Conservation (phyloP, 2,329 filamentous ascomycete genomes). For the Penicillium sp. region DNA sequence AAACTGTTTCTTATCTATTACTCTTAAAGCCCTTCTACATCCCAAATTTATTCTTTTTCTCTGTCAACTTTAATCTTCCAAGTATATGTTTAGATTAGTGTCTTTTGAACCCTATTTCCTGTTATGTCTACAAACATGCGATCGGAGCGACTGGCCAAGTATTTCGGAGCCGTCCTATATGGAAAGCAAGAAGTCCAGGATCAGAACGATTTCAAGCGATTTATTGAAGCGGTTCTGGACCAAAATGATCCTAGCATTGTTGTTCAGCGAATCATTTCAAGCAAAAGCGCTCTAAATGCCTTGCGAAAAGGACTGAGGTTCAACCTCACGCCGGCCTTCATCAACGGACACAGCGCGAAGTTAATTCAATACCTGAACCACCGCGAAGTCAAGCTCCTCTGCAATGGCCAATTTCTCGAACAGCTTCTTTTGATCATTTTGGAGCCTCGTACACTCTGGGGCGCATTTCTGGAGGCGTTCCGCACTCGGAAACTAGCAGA, state of each 20-base stretch:
- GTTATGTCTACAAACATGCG: constrained; percentile 20
- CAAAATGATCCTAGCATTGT: constrained; percentile 45
- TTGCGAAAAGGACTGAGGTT: constrained; percentile 48
- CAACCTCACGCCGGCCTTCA: constrained; percentile 44
- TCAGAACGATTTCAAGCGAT: constrained; percentile 44
- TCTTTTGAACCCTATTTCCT: background rate
- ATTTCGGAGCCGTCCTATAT: constrained; percentile 43
- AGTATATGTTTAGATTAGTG: background rate
- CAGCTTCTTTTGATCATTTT: constrained; percentile 50
- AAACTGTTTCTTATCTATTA: background rate
- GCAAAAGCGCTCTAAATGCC: constrained; percentile 33
- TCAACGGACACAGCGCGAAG: constrained; percentile 42
- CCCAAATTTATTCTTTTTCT: background rate
- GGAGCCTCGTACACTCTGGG: constrained; percentile 58
- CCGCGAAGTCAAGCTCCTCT: constrained; percentile 50
- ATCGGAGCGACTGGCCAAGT: constrained; percentile 35
- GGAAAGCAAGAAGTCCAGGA: constrained; percentile 43
- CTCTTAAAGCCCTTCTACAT: background rate
- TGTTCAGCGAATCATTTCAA: constrained; percentile 44
- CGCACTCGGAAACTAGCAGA: constrained; percentile 33
- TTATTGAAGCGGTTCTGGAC: constrained; percentile 51
- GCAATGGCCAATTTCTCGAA: constrained; percentile 52
- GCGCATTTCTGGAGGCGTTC: constrained; percentile 43
- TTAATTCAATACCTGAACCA: constrained; percentile 46
- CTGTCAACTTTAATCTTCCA: background rate